Base-by-base conservation (phyloP, 2,329 filamentous ascomycete genomes). In the Cladobotryum mycophilum region DNA sequence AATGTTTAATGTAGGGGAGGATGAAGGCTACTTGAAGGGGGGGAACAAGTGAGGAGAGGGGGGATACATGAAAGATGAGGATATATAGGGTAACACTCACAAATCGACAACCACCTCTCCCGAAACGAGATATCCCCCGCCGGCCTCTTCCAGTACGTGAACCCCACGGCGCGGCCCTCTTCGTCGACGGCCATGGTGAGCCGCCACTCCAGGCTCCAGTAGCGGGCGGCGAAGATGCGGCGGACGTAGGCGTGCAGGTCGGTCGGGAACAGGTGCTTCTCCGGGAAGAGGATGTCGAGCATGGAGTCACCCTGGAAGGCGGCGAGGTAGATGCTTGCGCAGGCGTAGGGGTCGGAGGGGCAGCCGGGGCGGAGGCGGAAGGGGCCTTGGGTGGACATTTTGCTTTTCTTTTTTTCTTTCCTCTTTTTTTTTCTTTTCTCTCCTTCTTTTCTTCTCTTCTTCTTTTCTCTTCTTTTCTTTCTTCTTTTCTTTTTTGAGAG, bases 101-200 rank as follows among this genome's bases (percentile, higher is more conserved):
- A 61, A 12, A 61, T 55, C 25, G 60, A 60, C 6, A 67, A 49
- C 65, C 65, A 69, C 25, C 62, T 56, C 54, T 65, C 58, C 5
- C 48, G 54, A 33, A 67, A 63, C 4, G 58, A 51, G 5, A 66
- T 34, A n/a, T 60, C 56, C 7, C 49, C 51, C 2, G 36, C 40
- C 3, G 66, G 65, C 18, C 58, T 58, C 51, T 66, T 62, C 64
- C 67, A 68, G 63, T 65, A 70, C 5, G 64, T 53, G 40, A 69
- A 66, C 1, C 57, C 68, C 5, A 64, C 62, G 5, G 64, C 20
- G 5, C 33, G 52, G 6, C 51, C 54, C 11, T 11, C 42, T 41
- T 14, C 47, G 4, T 58, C 51, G 22, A 53, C 56, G 41, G 62
- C 59, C 5, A 63, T 45, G 41, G 60, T 59, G 15, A 70, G 59